Base-by-base conservation (phyloP, 805 yeast species). In the Cyberlindnera xishuangbannaensis region DNA sequence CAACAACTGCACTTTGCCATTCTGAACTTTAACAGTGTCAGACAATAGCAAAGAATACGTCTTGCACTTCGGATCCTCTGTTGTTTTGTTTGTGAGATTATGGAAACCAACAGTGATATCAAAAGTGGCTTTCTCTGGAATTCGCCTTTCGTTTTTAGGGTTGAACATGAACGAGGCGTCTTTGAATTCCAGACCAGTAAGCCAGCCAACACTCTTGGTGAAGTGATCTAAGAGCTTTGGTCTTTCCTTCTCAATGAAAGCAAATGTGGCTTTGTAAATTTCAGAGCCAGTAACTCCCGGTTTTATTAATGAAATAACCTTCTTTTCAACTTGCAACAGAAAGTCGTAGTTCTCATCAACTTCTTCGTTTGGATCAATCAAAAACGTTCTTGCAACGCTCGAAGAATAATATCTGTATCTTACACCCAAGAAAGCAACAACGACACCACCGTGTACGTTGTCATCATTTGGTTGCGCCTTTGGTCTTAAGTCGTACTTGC, bases 331-430 rank as follows among this genome's bases (percentile, higher is more conserved):
- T 30, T 68, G 68, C 36, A 84, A 58, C 45, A 88, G 64, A 48
- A 83, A 76, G 41, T 82, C 90, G 58, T 90, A 90, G 56, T 83
- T 81, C 33, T 67, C 62, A 45, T 83, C 90, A 67, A 85, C 78
- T 43, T 77, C 81, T 32, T 75, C 71, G 4, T 94, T 70, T 9
- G 97, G 97, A 55, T 85, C 95, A 50, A 90, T 84, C 55, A 90
- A 67, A 48, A 84, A 90, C 1, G 96, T 83, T 58, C 97, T 73
- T 7, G 82, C 88, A 29, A 90, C 64, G 48, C 83, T 85, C 6
- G 96, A 83, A 56, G 95, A 85, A 60, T 90, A 90, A 28, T 83
- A 78, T 53, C 78, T 84, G 62, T 87, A 90, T 50, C 95, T 74
- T 41, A 90, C 67, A 34, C 95, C 96, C 41, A 92, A 62, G 3